Conservation (phyloP, 305 asterid species). For the Fraxinus paxiana region DNA sequence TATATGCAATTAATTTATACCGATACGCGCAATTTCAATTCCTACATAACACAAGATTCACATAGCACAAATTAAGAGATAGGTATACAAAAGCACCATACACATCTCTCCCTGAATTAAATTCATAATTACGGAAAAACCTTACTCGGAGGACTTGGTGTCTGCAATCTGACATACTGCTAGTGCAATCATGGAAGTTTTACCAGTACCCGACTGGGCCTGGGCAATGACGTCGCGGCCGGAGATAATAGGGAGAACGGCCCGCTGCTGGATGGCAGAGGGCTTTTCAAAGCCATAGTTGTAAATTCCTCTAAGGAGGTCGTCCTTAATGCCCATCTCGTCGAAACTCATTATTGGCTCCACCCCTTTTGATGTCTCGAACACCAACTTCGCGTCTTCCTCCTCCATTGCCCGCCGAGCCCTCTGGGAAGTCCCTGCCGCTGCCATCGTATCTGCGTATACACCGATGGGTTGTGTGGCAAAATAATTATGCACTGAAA, state of each 20-base stretch:
- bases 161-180: conserved; percentile 83
- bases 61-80: background rate
- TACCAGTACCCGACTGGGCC: conserved; percentile 92
- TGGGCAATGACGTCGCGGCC: conserved; percentile 95
- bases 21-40: background rate
- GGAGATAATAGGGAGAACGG: conserved; percentile 72
- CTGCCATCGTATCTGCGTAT: conserved; percentile 39
- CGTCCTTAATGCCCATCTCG: conserved; percentile 86
- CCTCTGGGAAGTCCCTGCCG: conserved; percentile 49
- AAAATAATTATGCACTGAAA: background rate
- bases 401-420: conserved; percentile 42
- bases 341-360: conserved; percentile 77
- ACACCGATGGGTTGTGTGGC: background rate
- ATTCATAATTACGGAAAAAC: background rate
- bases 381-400: conserved; percentile 58
- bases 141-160: conserved; percentile 85
- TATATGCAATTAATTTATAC: background rate
- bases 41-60: background rate
- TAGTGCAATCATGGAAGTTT: conserved; percentile 93
- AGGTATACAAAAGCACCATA: background rate
- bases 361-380: conserved; percentile 84
- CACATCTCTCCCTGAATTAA: background rate
- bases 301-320: conserved; percentile 77
- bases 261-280: conserved; percentile 91
- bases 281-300: conserved; percentile 92